Evolutionary conservation across 345 rosid species (phyloP).

Genomic region (Syzygium aqueum): DNA sequence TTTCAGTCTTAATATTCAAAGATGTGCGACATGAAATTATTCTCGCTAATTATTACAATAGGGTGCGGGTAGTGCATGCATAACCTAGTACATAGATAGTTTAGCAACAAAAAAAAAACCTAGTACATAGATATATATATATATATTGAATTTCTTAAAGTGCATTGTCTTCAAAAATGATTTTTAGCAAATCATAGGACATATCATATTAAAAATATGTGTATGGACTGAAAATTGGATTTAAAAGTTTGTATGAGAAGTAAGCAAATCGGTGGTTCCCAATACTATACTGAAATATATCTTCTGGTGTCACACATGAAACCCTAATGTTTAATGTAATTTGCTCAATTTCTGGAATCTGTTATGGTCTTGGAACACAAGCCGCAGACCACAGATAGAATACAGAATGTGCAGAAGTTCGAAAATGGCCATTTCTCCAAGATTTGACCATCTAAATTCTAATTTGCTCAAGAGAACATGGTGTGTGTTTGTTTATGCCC

Average conservation of each 20-base stretch:
- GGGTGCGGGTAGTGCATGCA: background rate
- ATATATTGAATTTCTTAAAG: background rate
- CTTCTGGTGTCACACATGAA: background rate
- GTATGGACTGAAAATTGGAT: background rate
- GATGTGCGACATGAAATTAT: background rate
- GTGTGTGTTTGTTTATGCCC: background rate
- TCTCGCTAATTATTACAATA: background rate
- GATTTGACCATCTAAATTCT: background rate
- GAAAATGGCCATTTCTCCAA: background rate
- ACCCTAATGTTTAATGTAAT: background rate
- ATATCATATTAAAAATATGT: background rate
- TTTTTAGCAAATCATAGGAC: background rate
- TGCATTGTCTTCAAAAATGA: background rate
- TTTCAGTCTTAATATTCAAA: too few species aligned
- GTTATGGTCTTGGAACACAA: background rate
- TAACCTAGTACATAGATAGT: background rate
- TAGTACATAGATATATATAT: background rate
- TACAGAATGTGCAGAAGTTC: background rate
- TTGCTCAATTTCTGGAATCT: background rate
- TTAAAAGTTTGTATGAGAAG: background rate
- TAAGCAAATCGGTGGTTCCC: background rate
- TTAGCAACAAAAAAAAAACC: too few species aligned
- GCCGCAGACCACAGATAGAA: background rate
- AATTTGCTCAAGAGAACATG: background rate
- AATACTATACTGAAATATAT: background rate